phyloP scores from a whole-genome alignment of 2,329 filamentous ascomycete genomes.

The Tricladium varicosporioides region DNA sequence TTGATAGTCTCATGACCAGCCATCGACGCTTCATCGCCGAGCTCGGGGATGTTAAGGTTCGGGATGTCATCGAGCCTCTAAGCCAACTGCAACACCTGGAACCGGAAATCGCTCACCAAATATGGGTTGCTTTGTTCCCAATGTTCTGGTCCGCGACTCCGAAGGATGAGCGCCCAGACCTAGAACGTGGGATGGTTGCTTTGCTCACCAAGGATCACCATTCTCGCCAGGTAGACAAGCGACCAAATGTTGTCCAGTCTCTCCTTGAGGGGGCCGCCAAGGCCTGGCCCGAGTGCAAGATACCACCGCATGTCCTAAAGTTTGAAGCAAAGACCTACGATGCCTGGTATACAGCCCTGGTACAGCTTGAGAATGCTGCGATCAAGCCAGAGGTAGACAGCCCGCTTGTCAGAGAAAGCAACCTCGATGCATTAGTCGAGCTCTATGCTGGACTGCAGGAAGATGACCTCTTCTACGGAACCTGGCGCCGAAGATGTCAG shows the following conservation, averaged over 20 bases:
- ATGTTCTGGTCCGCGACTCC: constrained; percentile 89
- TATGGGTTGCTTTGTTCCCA: constrained; percentile 90
- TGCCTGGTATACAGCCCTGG: constrained; percentile 92
- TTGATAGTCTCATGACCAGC: constrained; percentile 73
- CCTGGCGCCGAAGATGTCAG: constrained; percentile 90
- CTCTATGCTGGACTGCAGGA: constrained; percentile 89
- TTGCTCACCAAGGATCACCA: constrained; percentile 95
- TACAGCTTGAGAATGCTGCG: constrained; percentile 85
- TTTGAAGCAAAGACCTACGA: constrained; percentile 93
- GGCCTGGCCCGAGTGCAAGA: constrained; percentile 82
- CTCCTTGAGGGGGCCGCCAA: constrained; percentile 84
- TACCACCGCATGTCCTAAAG: constrained; percentile 94
- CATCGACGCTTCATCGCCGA: constrained; percentile 84
- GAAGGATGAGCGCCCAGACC: constrained; percentile 83
- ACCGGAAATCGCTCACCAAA: constrained; percentile 73
- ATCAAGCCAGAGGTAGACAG: constrained; percentile 80
- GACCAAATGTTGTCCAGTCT: constrained; percentile 93
- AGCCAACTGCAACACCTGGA: constrained; percentile 91
- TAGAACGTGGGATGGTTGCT: constrained; percentile 87
- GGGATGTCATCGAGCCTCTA: constrained; percentile 86
- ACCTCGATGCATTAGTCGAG: constrained; percentile 91
- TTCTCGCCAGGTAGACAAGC: constrained; percentile 86
- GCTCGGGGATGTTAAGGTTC: constrained; percentile 79
- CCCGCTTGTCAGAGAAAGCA: constrained; percentile 82
- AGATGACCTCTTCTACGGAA: constrained; percentile 96